Percentiles rank a stretch among this genome's conserved stretches.
These are phyloP conservation scores for Vigna trinervia DNA, from an alignment of 306 rosid genomes.

Conservation along the genomic window DNA sequence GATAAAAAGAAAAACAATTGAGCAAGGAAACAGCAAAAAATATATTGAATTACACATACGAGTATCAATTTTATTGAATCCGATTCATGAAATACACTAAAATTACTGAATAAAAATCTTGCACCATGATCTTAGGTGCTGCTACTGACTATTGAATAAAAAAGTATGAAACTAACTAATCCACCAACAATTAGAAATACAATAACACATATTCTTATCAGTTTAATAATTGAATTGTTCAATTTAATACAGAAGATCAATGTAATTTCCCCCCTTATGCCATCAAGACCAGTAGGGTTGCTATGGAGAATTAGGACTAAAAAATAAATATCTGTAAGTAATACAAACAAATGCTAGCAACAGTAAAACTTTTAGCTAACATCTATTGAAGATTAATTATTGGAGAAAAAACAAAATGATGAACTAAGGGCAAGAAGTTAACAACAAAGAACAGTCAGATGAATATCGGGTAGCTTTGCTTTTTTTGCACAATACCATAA, in stretches of 20 bases:
- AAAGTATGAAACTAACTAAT: too few species aligned
- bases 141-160: too few species aligned
- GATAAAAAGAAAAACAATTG: too few species aligned
- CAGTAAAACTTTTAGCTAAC: constrained; percentile 18
- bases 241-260: background rate
- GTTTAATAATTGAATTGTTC: too few species aligned
- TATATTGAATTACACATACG: too few species aligned
- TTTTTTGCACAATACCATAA: background rate
- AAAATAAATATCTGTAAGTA: constrained; percentile 2
- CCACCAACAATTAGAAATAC: too few species aligned
- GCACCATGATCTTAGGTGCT: too few species aligned
- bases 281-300: background rate
- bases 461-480: constrained; percentile 2
- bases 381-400: constrained; percentile 16
- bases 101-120: too few species aligned
- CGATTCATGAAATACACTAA: too few species aligned
- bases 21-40: too few species aligned
- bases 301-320: constrained; percentile 8
- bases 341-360: constrained; percentile 11
- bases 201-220: too few species aligned
- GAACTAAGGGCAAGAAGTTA: background rate
- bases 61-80: too few species aligned
- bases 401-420: constrained; percentile 33
- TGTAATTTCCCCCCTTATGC: background rate
- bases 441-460: constrained; percentile 15